phyloP scores from a whole-genome alignment of 1,139 yeast genomes.

The Suhomyces taliae region DNA sequence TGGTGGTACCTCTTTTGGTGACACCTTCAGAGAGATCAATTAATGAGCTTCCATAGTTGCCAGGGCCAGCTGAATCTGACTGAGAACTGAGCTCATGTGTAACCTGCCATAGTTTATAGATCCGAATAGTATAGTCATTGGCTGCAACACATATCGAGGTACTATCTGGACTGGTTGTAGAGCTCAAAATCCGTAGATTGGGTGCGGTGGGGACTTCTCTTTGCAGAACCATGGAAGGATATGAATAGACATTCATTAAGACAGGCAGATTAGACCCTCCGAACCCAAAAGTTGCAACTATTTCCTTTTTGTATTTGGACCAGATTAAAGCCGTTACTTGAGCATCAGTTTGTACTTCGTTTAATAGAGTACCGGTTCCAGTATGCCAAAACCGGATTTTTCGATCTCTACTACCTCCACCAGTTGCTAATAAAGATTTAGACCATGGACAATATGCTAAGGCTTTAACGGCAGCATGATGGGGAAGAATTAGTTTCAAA shows the following conservation, averaged over 20 bases:
- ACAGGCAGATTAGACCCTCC: conserved; percentile 41
- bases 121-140: conserved; percentile 73
- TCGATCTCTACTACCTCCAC: conserved; percentile 45
- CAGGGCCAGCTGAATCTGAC: conserved; percentile 34
- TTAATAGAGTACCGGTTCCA: conserved; percentile 65
- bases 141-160: conserved; percentile 68
- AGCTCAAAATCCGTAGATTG: conserved; percentile 61
- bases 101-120: conserved; percentile 66
- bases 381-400: conserved; percentile 81
- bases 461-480: conserved; percentile 46
- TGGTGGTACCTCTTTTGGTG: conserved; percentile 13
- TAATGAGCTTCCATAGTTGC: conserved; percentile 55
- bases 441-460: conserved; percentile 50
- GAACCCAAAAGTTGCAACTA: conserved; percentile 81
- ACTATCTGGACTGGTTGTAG: conserved; percentile 64
- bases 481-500: conserved; percentile 45
- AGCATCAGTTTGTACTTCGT: conserved; percentile 55
- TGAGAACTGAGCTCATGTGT: conserved; percentile 28
- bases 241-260: conserved; percentile 57
- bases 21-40: conserved; percentile 62
- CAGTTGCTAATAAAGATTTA: conserved; percentile 40
- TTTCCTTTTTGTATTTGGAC: conserved; percentile 63
- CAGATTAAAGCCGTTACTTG: conserved; percentile 81
- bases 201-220: conserved; percentile 53
- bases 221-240: conserved; percentile 58